Evolutionary conservation across 1,284 basidiomycete species (phyloP).

Genomic region (Boletellus sp.): DNA sequence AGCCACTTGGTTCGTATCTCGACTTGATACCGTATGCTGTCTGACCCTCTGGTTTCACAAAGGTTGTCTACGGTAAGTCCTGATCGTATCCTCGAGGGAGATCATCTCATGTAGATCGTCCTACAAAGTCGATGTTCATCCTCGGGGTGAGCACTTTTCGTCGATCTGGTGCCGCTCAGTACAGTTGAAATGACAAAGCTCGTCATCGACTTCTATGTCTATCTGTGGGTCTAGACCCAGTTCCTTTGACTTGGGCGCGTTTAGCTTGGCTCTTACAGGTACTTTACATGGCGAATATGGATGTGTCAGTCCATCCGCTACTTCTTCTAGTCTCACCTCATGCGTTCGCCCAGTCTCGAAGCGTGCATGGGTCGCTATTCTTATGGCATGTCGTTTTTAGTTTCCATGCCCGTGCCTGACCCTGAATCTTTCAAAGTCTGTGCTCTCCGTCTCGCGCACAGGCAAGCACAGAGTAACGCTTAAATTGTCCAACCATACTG

Average conservation of each 20-base stretch:
- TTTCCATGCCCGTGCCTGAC: background rate
- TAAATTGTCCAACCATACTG: background rate
- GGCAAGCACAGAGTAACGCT: slow-evolving; percentile 7
- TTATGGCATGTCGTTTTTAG: slow-evolving; percentile 21
- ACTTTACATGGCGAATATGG: slow-evolving; percentile 34
- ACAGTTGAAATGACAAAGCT: slow-evolving; percentile 18
- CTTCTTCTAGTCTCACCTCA: background rate
- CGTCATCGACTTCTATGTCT: slow-evolving; percentile 30
- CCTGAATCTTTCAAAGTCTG: slow-evolving; percentile 6
- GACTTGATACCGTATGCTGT: background rate
- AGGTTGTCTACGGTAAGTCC: slow-evolving; percentile 23
- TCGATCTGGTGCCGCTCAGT: background rate
- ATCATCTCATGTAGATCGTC: background rate
- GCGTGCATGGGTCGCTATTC: slow-evolving; percentile 14
- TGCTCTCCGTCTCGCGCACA: slow-evolving; percentile 23
- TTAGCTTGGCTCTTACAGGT: slow-evolving; percentile 13
- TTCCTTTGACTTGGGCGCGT: background rate
- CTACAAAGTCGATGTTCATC: slow-evolving; percentile 18
- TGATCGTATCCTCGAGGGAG: background rate
- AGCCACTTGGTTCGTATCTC: slow-evolving; percentile 20
- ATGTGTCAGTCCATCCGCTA: slow-evolving; percentile 18
- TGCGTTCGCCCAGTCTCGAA: slow-evolving; percentile 15
- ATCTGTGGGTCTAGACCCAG: slow-evolving; percentile 16
- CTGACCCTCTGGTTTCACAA: background rate
- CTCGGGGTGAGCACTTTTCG: slow-evolving; percentile 19